phyloP scores from a whole-genome alignment of 805 yeast species.

The Ogataea chonburiensis region DNA sequence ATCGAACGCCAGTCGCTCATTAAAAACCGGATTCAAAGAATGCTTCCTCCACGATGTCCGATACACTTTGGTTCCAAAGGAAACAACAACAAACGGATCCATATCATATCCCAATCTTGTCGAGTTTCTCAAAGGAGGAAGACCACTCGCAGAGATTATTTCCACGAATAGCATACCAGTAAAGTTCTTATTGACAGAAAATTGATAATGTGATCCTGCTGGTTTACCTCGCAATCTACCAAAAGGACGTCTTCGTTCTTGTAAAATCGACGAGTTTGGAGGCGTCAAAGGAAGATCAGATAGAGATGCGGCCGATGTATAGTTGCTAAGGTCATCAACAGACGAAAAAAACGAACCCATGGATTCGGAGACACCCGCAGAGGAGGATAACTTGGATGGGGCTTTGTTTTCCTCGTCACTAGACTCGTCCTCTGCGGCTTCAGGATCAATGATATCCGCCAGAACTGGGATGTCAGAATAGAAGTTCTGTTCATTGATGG shows the following conservation, averaged over 20 bases:
- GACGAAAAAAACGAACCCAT: slow-evolving; percentile 16
- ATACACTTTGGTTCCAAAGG: slow-evolving; percentile 85
- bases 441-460: slow-evolving; percentile 4
- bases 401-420: slow-evolving; percentile 9
- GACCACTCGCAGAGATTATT: slow-evolving; percentile 65
- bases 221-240: slow-evolving; percentile 13
- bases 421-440: slow-evolving; percentile 10
- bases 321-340: slow-evolving; percentile 20
- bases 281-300: slow-evolving; percentile 20
- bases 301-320: slow-evolving; percentile 20
- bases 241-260: slow-evolving; percentile 14
- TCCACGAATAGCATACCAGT: slow-evolving; percentile 78
- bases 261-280: slow-evolving; percentile 14
- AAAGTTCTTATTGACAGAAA: slow-evolving; percentile 39
- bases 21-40: slow-evolving; percentile 75
- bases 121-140: slow-evolving; percentile 75
- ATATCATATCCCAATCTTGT: slow-evolving; percentile 82
- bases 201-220: slow-evolving; percentile 31
- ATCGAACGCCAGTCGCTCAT: slow-evolving; percentile 79
- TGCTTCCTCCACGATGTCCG: slow-evolving; percentile 85
- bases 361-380: slow-evolving; percentile 5
- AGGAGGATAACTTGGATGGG: neutral
- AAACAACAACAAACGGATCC: slow-evolving; percentile 94
- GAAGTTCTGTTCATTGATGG: slow-evolving; percentile 23
- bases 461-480: slow-evolving; percentile 15